Evolutionary conservation across 2,329 filamentous ascomycete species (phyloP), one percentile per base, ranked within the genome.

Genomic region (Fusarium veterinarium): DNA sequence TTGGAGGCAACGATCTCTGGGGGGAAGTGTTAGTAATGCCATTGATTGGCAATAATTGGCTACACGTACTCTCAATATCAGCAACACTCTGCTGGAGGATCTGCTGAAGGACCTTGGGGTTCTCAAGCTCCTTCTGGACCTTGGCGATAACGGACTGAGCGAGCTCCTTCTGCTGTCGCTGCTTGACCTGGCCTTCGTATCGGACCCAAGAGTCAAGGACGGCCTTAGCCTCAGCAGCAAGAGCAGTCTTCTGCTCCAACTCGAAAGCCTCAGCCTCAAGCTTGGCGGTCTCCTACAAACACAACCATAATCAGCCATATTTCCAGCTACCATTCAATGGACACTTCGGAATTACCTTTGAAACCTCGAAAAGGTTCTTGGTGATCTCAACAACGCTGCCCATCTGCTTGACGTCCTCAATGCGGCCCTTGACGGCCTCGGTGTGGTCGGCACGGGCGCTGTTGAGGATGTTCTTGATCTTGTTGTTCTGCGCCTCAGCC

Each of bases 151-250:
- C 89, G 84, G 87, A 91, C 82, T 97, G 91, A 75, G 96, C 94
- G 76, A 99, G 91, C 90, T 99, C 96, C 86, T 90, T 92, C 90
- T 99, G 96, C 89, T 99, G 95, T 84, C 96, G 93, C 88, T 95
- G 93, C 93, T 98, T 99, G 82, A 99, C 95, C 89, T 98, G 96
- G 79, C 93, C 88, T 89, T 99, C 96, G 86, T 99, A 99, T 83
- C 96, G 93, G 75, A 98, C 95, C 97, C 96, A 99, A 65, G 95
- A 98, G 84, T 99, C 96, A 75, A 99, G 91, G 67, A 98, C 96
- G 71, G 89, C 81, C 92, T 98, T 99, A 81, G 95, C 95, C 90
- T 99, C 96, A 74, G 91, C 88, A 67, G 95, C 95, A 76, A 99
- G 89, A 78, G 95, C 93, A 71, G 95, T 98, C 88, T 92, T 92